Base-by-base conservation (phyloP, 1,284 basidiomycete genomes). In the Athelia psychrophila region DNA sequence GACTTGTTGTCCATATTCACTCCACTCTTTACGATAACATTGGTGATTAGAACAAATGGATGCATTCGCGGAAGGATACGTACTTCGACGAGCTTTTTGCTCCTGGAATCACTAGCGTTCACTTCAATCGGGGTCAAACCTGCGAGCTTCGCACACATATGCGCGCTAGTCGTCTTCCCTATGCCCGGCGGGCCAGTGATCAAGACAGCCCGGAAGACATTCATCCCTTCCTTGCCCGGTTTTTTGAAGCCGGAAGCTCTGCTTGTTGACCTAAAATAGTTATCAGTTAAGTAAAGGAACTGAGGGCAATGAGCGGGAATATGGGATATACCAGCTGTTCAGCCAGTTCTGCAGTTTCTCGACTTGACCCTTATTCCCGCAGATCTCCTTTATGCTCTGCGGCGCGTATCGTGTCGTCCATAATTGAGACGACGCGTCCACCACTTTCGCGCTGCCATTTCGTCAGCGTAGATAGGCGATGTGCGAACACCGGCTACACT, bases 371-470 rank as follows among this genome's bases (percentile, higher is more conserved):
- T 98, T 98, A 75, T 99, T 99, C 3, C 97, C 97, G 55, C 95
- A 98, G 20, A 99, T 81, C 56, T 99, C 95, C 62, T 92, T 96
- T 53, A 95, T 59, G 13, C 77, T 80, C 58, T 85, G 82, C 0
- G 97, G 96, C 0, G 96, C 95, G 65, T 99, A 99, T 30, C 95
- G 89, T 32, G 88, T 89, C 24, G 97, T 98, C 97, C 97, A 99
- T 1, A 99, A 77, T 65, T 95, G 91, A 4, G 79, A 78, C 1
- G 71, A 71, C 47, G 78, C 75, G 61, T 77, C 72, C 2, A 70
- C 51, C 3, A 56, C 49, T 57, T 74, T 79, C 24, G 56, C 51
- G 3, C 64, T 60, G 51, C 47, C 19, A 33, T 60, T 61, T 47
- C 51, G 49, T 47, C 44, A 50, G 12, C 33, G 38, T 40, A 38